Evolutionary conservation across 768 basidiomycete genomes (phyloP), one percentile per base, ranked within the genome.

Genomic region (Hortiboletus flavorubellus): DNA sequence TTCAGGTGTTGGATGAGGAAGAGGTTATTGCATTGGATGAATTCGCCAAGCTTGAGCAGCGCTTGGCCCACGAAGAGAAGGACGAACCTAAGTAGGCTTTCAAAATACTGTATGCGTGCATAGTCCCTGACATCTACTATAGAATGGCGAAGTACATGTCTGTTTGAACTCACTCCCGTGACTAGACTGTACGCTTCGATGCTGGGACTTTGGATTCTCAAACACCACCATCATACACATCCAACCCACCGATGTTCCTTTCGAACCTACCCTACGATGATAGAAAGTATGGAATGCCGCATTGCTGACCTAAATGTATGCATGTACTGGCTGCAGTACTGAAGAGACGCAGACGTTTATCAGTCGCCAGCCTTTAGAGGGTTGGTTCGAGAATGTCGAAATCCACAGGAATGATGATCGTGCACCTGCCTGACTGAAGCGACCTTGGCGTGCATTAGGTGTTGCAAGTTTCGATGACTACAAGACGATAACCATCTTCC

Each of bases 141-240:
- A 88, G 89, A 47, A 86, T 93, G 86, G 86, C 87, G 14, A 83
- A 81, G 63, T 93, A 91, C 65, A 87, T 93, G 89, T 91, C 90
- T 38, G 73, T 83, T 60, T 92, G 77, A 70, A 8, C 46, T 38
- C 9, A 8, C 9, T 9, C 40, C 30, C 26, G 31, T 29, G 5
- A 12, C 30, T 14, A 34, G 15, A 16, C 38, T 33, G 8, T 23
- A 39, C 23, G 31, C 29, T 34, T 26, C 29, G 18, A 37, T 15
- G 7, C 31, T 16, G 2, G 34, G 45, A 44, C 38, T 23, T 15
- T 18, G 4, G 26, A 54, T n/a, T 35, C 11, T 31, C 16, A 15
- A 11, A 58, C 30, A 10, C n/a, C 26, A 44, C 26, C 16, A 35
- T 39, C 23, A 12, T 37, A 46, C 33, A 3, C 23, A 44, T 7